Evolutionary conservation across 2,329 filamentous ascomycete species (phyloP), one percentile per base, ranked within the genome.

Genomic region (Ophioceras dolichostomum): DNA sequence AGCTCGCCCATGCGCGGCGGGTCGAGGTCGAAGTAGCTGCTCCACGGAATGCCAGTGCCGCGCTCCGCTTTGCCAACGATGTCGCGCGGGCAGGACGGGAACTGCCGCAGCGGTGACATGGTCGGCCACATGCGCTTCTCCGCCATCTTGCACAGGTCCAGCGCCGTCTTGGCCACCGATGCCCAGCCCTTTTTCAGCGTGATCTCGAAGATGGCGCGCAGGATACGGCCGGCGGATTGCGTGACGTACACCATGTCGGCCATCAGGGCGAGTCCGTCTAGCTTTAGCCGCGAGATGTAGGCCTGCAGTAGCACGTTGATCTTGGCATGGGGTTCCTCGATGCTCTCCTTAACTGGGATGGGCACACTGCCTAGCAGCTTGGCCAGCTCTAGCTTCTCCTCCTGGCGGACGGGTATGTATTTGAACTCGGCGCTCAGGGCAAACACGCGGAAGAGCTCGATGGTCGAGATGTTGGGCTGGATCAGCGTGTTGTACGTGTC

Each of bases 91-190:
- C 87, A 94, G 28, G 67, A 64, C 4, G 82, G 75, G 53, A 98
- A 98, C 52, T 98, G 91, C 38, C 91, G 77, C 22, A 98, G 68
- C 10, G 93, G 91, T 27, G 86, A 85, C 91, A 96, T 98, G 5
- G 89, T 96, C 12, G 89, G 88, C 91, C 91, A 98, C 93, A 98
- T 98, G 35, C 93, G 76, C 68, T 94, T 94, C 65, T 98, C 91
- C 0, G 89, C 91, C 86, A 94, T 96, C 65, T 98, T 98, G 64
- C 93, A 98, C 37, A 98, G 71, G 49, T 94, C 85, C 30, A 98
- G 67, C 1, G 91, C 88, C 43, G 83, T 86, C 63, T 91, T 94
- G 8, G 91, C 85, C 4, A 96, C 91, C 13, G 79, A 81, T 1
- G 91, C 78, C 89, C 89, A 98, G 24, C 89, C 89, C 60, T 95